Evolutionary conservation across 2,329 filamentous ascomycete genomes (phyloP).

Genomic region (Hypoxylon sp.): DNA sequence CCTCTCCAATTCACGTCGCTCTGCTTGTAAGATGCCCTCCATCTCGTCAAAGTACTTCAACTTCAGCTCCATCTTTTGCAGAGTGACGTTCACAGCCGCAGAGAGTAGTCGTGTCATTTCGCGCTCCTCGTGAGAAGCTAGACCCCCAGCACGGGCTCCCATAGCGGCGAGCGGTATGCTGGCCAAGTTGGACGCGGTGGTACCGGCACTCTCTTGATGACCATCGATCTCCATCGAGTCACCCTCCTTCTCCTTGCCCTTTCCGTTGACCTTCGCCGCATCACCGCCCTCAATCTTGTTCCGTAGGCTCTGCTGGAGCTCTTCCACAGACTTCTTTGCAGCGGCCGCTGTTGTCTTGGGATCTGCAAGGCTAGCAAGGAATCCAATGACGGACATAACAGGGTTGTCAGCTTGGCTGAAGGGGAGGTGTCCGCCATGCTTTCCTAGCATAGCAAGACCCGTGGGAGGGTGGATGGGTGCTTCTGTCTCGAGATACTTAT

Average conservation of each 20-base stretch:
- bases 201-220: constrained; percentile 65
- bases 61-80: constrained; percentile 96
- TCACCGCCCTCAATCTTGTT: constrained; percentile 77
- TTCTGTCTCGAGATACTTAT: constrained; percentile 92
- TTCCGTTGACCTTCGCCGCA: constrained; percentile 64
- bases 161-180: constrained; percentile 88
- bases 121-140: constrained; percentile 95
- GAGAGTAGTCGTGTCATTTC: constrained; percentile 96
- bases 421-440: constrained; percentile 83
- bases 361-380: constrained; percentile 91
- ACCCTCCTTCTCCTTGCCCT: constrained; percentile 69
- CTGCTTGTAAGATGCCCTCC: constrained; percentile 90
- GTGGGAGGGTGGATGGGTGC: constrained; percentile 65
- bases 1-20: constrained; percentile 91
- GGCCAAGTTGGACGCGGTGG: constrained; percentile 69
- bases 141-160: constrained; percentile 85
- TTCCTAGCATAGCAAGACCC: constrained; percentile 75
- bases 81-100: constrained; percentile 90
- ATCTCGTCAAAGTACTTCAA: constrained; percentile 97
- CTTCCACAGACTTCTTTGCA: constrained; percentile 86
- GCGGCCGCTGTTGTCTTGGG: constrained; percentile 91
- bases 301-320: constrained; percentile 84
- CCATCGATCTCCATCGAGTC: constrained; percentile 75
- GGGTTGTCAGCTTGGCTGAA: constrained; percentile 96
- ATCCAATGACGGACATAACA: constrained; percentile 95